Percentiles rank a stretch among this genome's conserved stretches.
phyloP scores from a whole-genome alignment of 2,329 filamentous ascomycete genomes.

The Cadophora sp. region DNA sequence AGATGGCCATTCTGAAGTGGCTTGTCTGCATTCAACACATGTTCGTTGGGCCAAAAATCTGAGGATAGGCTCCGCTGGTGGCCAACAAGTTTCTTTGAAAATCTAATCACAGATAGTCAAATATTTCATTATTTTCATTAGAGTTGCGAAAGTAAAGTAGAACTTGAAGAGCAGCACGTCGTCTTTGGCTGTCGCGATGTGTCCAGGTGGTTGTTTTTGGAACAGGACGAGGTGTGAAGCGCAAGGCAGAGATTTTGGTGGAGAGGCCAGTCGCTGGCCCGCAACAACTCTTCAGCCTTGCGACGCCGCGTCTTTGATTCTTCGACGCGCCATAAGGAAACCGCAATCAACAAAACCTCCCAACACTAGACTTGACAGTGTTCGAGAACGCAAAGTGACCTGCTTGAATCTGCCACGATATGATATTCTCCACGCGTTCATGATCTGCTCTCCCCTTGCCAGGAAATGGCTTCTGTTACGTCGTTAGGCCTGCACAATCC shows the following conservation, averaged over 20 bases:
- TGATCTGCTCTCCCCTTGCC: slow-evolving; percentile 27
- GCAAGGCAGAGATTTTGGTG: slow-evolving; percentile 4
- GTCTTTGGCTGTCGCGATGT: not conserved
- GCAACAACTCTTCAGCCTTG: slow-evolving; percentile 30
- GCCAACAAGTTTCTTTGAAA: too few species aligned
- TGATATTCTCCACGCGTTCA: slow-evolving; percentile 28
- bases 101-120: too few species aligned
- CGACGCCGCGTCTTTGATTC: slow-evolving; percentile 18
- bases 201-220: not conserved
- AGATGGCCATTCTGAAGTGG: too few species aligned
- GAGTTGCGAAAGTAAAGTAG: not conserved
- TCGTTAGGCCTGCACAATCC: slow-evolving; percentile 93
- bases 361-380: not conserved
- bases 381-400: slow-evolving; percentile 3
- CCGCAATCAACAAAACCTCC: slow-evolving; percentile 14
- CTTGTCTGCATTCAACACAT: too few species aligned
- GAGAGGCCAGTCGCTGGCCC: not conserved
- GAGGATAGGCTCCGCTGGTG: too few species aligned
- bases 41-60: too few species aligned
- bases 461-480: slow-evolving; percentile 83
- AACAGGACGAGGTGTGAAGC: not conserved
- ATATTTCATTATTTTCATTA: too few species aligned
- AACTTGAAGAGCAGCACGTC: not conserved
- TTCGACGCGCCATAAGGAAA: slow-evolving; percentile 25
- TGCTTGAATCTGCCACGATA: slow-evolving; percentile 18